Conservation (phyloP, 1,284 basidiomycete genomes). For the Tilletia horrida region DNA sequence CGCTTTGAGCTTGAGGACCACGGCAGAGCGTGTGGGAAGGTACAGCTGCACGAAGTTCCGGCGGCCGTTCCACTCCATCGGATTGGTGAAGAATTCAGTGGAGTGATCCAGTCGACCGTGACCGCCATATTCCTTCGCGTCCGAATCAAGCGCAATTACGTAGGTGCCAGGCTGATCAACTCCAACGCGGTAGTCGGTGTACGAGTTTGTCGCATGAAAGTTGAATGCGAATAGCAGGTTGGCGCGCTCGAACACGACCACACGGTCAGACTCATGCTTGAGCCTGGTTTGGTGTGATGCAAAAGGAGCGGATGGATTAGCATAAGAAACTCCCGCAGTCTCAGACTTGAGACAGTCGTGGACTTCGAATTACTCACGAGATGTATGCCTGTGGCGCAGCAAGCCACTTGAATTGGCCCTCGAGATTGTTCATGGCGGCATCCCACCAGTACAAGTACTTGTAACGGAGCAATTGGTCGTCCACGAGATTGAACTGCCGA, state of each 20-base stretch:
- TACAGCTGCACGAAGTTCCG: slow-evolving; percentile 66
- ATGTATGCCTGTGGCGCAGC: slow-evolving; percentile 67
- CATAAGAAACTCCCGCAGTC: slow-evolving; percentile 22
- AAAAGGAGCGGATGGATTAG: slow-evolving; percentile 63
- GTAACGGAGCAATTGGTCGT: slow-evolving; percentile 81
- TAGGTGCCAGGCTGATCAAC: slow-evolving; percentile 85
- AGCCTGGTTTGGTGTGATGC: slow-evolving; percentile 93
- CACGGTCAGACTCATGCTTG: slow-evolving; percentile 70
- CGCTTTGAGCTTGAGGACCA: slow-evolving; percentile 14
- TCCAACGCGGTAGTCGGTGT: slow-evolving; percentile 87
- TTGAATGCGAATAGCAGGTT: slow-evolving; percentile 94
- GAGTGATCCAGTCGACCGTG: slow-evolving; percentile 71
- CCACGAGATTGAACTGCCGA: slow-evolving; percentile 90
- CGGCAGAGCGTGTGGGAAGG: slow-evolving; percentile 51
- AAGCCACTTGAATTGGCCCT: slow-evolving; percentile 78
- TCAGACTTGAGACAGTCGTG: slow-evolving; percentile 45
- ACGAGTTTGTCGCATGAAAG: slow-evolving; percentile 84
- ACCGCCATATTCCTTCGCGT: slow-evolving; percentile 75
- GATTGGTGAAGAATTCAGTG: slow-evolving; percentile 73
- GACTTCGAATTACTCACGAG: slow-evolving; percentile 22
- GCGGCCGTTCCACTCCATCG: slow-evolving; percentile 84
- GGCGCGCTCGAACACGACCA: slow-evolving; percentile 88
- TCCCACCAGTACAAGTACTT: slow-evolving; percentile 91
- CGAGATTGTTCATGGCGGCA: slow-evolving; percentile 82
- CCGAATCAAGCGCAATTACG: slow-evolving; percentile 72